Evolutionary conservation across 108 stramenopile genomes (phyloP), one percentile per base, ranked within the genome.

Genomic region (Licmophora abbreviata): DNA sequence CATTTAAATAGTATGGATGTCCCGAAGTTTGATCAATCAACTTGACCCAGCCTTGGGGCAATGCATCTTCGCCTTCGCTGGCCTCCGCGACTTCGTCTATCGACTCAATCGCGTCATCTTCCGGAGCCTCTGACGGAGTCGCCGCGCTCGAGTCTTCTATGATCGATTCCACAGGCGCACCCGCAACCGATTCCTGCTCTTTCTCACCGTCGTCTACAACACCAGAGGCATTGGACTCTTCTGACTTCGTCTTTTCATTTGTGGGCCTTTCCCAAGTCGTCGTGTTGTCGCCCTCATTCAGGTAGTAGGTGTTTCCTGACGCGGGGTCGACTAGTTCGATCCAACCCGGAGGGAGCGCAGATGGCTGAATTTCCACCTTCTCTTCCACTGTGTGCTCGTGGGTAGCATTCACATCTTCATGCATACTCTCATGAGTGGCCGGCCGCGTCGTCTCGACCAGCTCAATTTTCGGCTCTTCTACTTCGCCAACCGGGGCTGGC

Each of bases 201-300:
- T 15, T 17, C 43, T 8, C 8, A 8, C 8, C 17, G 8, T 8
- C 17, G 8, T n/a, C 12, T 8, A 8, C 22, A 15, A 44, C 43
- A 44, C n/a, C n/a, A n/a, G n/a, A n/a, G n/a, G n/a, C n/a, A n/a
- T 48, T 32, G 24, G 43, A 52, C 0, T n/a, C 46, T 3, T 15
- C 12, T n/a, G n/a, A n/a, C n/a, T 36, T 28, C 36, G 4, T 18
- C 35, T 40, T 2, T n/a, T 26, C 8, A 20, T 10, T 59, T 5
- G 31, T 28, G 36, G 83, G 83, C 55, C 50, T 52, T 38, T 76
- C 73, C 83, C 83, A 85, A 15, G 54, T 64, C 1, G 83, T 71
- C 43, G 62, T 73, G 12, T 75, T 50, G 6, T 72, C 73, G 31
- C 32, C 45, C 44, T 61, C 64, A 57, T 86, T 81, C 52, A 48